These are phyloP conservation scores for Pythium graminicola DNA, from an alignment of 352 stramenopile genomes.

Conservation along the genomic window DNA sequence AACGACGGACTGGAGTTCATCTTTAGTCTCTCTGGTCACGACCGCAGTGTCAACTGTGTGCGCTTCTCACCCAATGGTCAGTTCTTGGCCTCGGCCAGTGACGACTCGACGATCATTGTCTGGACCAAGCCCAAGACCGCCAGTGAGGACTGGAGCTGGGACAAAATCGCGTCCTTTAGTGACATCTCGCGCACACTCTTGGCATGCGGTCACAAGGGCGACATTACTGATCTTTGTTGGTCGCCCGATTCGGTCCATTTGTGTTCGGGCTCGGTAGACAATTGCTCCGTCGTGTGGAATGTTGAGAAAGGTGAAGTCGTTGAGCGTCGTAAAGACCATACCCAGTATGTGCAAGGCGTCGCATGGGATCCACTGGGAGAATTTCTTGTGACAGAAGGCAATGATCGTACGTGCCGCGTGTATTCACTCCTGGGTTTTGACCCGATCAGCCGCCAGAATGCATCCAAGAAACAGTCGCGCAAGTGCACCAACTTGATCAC, in stretches of 20 bases:
- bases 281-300: constrained; percentile 88
- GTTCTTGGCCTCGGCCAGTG: constrained; percentile 82
- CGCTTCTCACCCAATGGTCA: constrained; percentile 86
- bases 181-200: constrained; percentile 74
- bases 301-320: constrained; percentile 64
- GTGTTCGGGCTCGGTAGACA: constrained; percentile 90
- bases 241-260: constrained; percentile 88
- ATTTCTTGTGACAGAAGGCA: constrained; percentile 91
- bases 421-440: constrained; percentile 79
- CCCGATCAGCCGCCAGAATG: constrained; percentile 30
- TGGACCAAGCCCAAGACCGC: constrained; percentile 74
- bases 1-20: constrained; percentile 58
- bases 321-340: constrained; percentile 89
- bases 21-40: constrained; percentile 81
- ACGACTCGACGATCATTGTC: constrained; percentile 86
- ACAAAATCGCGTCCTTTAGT: constrained; percentile 69
- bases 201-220: constrained; percentile 76
- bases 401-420: constrained; percentile 93
- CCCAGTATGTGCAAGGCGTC: constrained; percentile 95
- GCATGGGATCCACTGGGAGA: constrained; percentile 93
- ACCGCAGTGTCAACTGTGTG: constrained; percentile 88
- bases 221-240: constrained; percentile 92
- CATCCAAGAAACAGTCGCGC: constrained; percentile 54
- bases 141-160: constrained; percentile 64
- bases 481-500: constrained; percentile 76